Base-by-base conservation (phyloP, 768 basidiomycete species). In the Clitopilus passeckerianus region DNA sequence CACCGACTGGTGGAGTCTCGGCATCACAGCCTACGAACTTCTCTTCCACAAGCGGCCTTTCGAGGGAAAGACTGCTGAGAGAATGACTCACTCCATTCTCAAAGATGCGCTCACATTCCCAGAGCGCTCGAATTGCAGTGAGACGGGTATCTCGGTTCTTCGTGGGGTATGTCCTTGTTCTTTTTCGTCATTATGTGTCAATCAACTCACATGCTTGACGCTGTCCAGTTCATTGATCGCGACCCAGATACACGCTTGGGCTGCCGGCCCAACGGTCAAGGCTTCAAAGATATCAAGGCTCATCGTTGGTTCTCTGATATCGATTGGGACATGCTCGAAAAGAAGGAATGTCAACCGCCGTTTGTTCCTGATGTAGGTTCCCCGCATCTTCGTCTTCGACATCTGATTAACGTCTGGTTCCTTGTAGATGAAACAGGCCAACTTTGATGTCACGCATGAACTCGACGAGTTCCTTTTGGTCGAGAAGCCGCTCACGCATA, bases 361-460 rank as follows among this genome's bases (percentile, higher is more conserved):
- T 98, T 95, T 68, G 86, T 93, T 61, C 97, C 95, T 52, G 92
- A 97, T 68, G 95, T 98, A 67, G 65, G 95, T 88, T 18, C 16
- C 27, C 24, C 35, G 15, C 12, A 24, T 57, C 46, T 56, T 54
- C 30, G 41, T 34, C 53, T 56, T 20, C 24, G 50, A 22, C 54
- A 27, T 50, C 50, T 20, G 60, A 43, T 57, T 30, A 46, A 63
- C 34, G 65, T 43, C 59, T 34, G 34, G 18, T 20, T 44, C 55
- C 54, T 43, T 60, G 24, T 68, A 99, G 95, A 86, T 90, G 73
- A 95, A 95, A 71, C 89, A 89, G 73, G 92, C 95, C n/a, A 98
- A 99, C 72, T 99, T 98, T 72, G 96, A 99, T 69, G 89, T 97
- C 35, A 87, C 93, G 34, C 95, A 98, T 68, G 97, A 98, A 76